Conservation (phyloP, 345 rosid genomes). For the Eucalyptus pauciflora region DNA sequence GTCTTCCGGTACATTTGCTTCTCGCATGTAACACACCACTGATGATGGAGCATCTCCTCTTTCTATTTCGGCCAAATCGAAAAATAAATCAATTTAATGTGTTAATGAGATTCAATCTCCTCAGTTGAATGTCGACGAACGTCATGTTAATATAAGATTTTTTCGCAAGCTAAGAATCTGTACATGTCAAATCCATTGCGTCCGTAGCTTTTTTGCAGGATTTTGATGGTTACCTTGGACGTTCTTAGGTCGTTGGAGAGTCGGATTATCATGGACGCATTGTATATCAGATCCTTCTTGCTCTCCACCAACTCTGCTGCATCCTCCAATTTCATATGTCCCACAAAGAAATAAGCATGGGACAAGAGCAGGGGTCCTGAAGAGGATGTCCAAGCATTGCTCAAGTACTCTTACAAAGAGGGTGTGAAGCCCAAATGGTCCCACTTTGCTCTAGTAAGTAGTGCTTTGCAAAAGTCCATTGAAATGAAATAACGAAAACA, state of each 20-base stretch:
- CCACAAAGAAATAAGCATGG: slow-evolving; percentile 7
- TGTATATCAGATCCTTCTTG: slow-evolving; percentile 12
- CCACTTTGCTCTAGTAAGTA: slow-evolving; percentile 45
- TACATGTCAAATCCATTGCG: neutral
- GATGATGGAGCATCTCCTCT: no score
- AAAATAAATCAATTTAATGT: no score
- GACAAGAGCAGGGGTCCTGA: slow-evolving; percentile 19
- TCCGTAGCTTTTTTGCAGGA: neutral
- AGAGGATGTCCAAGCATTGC: slow-evolving; percentile 34
- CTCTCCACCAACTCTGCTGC: neutral
- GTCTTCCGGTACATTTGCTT: no score
- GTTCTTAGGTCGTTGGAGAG: slow-evolving; percentile 46
- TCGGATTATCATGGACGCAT: slow-evolving; percentile 22
- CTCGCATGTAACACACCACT: no score
- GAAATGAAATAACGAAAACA: no score
- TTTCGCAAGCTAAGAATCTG: no score
- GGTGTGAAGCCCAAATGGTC: slow-evolving; percentile 11
- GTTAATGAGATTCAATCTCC: no score
- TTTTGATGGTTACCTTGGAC: slow-evolving; percentile 10
- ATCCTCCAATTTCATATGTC: neutral
- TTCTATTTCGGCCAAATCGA: no score
- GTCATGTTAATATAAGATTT: no score
- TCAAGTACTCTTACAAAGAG: slow-evolving; percentile 24
- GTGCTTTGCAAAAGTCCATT: slow-evolving; percentile 30
- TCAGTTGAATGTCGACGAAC: no score